A percentile compares a stretch with the other conserved stretches of the same genome.
Evolutionary conservation across 1,284 basidiomycete genomes (phyloP).

Genomic region (Ustilago xerochloae): DNA sequence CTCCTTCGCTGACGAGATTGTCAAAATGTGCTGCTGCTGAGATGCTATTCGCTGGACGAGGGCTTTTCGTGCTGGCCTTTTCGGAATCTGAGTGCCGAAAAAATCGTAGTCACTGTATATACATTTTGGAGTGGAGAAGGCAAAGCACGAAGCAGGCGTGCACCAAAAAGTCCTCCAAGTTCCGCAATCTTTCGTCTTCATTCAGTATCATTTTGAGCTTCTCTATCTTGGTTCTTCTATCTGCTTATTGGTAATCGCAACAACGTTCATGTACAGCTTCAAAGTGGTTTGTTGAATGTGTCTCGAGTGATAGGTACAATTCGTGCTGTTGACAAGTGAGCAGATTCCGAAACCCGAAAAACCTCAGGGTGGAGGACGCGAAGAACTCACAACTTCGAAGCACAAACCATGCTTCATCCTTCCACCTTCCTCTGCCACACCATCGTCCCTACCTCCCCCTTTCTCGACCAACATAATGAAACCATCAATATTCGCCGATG

Average conservation of each 20-base stretch:
- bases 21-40: slow-evolving; percentile 1
- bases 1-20: slow-evolving; percentile 29
- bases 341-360: not conserved
- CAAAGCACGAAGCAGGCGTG: slow-evolving; percentile 41
- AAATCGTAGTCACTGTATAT: not conserved
- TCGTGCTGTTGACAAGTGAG: not conserved
- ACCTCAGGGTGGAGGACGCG: not conserved
- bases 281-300: not conserved
- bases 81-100: not conserved
- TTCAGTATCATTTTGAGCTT: not conserved
- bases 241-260: too few species aligned
- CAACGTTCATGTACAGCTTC: not conserved
- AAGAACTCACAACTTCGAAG: slow-evolving; percentile 6
- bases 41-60: not conserved
- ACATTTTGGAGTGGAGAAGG: not conserved
- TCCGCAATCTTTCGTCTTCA: slow-evolving; percentile 4
- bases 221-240: not conserved
- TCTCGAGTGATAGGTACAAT: too few species aligned
- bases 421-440: not conserved
- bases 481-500: slow-evolving; percentile 45
- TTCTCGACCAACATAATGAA: slow-evolving; percentile 18
- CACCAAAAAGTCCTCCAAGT: not conserved
- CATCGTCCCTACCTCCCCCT: not conserved
- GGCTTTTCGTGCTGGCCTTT: not conserved
- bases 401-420: slow-evolving; percentile 7